Conservation (phyloP, 1,284 basidiomycete species). For the Leccinum angustisporum region DNA sequence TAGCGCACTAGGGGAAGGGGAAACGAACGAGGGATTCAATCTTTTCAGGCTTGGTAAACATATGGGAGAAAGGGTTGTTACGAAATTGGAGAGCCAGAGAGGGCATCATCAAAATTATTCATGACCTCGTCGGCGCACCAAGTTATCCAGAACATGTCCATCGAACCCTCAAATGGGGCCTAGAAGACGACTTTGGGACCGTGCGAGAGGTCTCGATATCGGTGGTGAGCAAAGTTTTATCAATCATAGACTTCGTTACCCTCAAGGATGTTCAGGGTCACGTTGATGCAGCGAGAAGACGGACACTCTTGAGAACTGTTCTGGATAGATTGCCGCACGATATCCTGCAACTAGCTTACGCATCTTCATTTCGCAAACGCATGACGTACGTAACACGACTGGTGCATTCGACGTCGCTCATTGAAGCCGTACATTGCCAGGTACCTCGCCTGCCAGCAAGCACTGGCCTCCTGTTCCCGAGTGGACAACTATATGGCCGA, state of each 20-base stretch:
- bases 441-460: constrained; percentile 73
- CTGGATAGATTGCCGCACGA: constrained; percentile 47
- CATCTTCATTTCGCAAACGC: constrained; percentile 63
- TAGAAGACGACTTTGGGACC: constrained; percentile 81
- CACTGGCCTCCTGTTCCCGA: constrained; percentile 47
- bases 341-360: constrained; percentile 54
- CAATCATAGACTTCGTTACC: background rate
- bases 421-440: constrained; percentile 28
- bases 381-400: constrained; percentile 59
- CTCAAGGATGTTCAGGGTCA: constrained; percentile 22
- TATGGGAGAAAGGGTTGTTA: constrained; percentile 65
- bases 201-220: constrained; percentile 79
- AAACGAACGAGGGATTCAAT: constrained; percentile 47
- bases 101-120: constrained; percentile 58
- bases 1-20: constrained; percentile 47
- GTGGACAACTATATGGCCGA: constrained; percentile 49
- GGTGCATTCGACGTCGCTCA: constrained; percentile 12
- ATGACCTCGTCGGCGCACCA: constrained; percentile 37
- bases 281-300: constrained; percentile 24
- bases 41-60: constrained; percentile 51
- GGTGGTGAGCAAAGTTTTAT: constrained; percentile 22
- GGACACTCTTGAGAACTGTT: constrained; percentile 26
- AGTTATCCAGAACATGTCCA: constrained; percentile 34
- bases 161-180: constrained; percentile 58
- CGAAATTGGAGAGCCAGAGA: constrained; percentile 87